Base-by-base conservation (phyloP, 2,329 filamentous ascomycete species). In the Shiraia sp. region DNA sequence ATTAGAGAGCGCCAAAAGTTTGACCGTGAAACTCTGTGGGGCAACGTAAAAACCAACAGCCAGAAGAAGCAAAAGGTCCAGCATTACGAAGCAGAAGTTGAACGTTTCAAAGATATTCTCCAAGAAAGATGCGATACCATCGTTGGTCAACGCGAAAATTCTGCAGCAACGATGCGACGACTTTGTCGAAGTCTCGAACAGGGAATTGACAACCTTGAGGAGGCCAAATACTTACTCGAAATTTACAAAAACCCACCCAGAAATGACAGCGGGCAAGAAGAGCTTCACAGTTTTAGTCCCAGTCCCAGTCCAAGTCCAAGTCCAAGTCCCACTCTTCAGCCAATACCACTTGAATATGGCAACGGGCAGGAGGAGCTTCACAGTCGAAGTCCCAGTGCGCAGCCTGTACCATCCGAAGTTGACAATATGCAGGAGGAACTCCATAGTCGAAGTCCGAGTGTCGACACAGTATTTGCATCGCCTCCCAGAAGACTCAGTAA, bases 161-260 rank as follows among this genome's bases (percentile, higher is more conserved):
- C 19, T 6, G 69, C 72, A 15, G 55, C 66, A 1, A 75, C 83
- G 10, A 61, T 93, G 10, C 69, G 74, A 17, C 70, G 68, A 5
- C 79, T 82, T 54, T 82, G 83, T 34, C 67, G 71, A 9, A 77
- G 71, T 25, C 71, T 95, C 40, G 83, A 92, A 45, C 71, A 75
- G 4, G 89, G 77, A 3, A 69, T 96, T 1, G 77, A 80, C 25
- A 78, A 86, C 40, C 78, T 79, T 34, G 72, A 85, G 55, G 66
- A 79, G 27, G 63, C 76, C 7, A 57, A 61, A 19, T 82, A 76
- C 75, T 72, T 72, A 34, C 15, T 49, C 3, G 39, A 31, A 2
- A 51, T 65, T 7, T 64, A 62, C 45, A 39, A 43, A 13, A 10
- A 5, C 4, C 19, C 19, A 22, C 19, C 10, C 16, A 19, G 14